These are phyloP conservation scores for Aurifilum marmelostoma DNA, from an alignment of 2,329 filamentous ascomycete genomes.

Conservation along the genomic window DNA sequence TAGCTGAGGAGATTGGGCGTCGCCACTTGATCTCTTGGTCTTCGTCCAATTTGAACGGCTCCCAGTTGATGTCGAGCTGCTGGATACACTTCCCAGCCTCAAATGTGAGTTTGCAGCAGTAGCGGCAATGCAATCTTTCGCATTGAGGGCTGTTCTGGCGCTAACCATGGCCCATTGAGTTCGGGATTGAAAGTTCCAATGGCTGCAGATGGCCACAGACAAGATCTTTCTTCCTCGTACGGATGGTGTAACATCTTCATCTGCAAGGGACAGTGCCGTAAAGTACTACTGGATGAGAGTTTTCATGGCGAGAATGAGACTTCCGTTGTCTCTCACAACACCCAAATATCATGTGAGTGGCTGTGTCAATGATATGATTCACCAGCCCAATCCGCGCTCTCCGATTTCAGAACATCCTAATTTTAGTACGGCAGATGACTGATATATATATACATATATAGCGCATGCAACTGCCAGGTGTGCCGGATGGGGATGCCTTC, in stretches of 20 bases:
- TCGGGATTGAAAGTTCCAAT: neutral
- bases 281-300: neutral
- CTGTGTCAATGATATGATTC: neutral
- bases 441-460: neutral
- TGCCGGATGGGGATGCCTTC: neutral
- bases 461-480: neutral
- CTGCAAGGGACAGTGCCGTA: neutral
- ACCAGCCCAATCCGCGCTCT: neutral
- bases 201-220: neutral
- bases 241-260: too few relatives aligned
- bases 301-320: neutral
- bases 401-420: neutral
- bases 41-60: neutral
- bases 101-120: neutral
- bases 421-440: neutral
- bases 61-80: neutral
- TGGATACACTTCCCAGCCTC: neutral
- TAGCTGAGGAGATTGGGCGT: neutral
- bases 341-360: slow-evolving; percentile 1
- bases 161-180: neutral
- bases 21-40: neutral
- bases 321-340: neutral
- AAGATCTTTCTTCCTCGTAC: neutral
- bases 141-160: neutral
- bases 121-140: too few relatives aligned